These are phyloP conservation scores for Rhynchospora breviuscula DNA, from an alignment of 176 grass and related monocot genomes.

Conservation along the genomic window DNA sequence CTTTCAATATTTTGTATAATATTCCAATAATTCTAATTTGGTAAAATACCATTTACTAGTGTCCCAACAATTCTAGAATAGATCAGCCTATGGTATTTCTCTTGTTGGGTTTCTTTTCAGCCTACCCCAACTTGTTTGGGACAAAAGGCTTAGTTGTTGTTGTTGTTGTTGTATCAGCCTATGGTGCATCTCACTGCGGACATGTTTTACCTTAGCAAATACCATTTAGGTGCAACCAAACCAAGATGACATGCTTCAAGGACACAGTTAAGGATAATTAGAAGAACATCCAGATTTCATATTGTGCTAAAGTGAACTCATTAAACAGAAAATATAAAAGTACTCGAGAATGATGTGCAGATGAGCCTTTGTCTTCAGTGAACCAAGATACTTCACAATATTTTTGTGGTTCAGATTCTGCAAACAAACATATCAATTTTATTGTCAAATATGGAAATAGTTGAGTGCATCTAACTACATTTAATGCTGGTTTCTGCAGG, in stretches of 20 bases:
- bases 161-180: too few species aligned
- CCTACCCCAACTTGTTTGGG: too few species aligned
- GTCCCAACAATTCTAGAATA: neutral
- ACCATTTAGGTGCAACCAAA: neutral
- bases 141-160: too few species aligned
- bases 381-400: conserved; percentile 95
- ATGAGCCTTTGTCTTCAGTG: conserved; percentile 87
- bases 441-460: conserved; percentile 9
- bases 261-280: neutral
- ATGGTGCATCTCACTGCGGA: neutral
- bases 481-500: neutral
- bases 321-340: neutral
- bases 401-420: conserved; percentile 99
- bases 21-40: neutral
- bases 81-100: neutral
- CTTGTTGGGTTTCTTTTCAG: too few species aligned
- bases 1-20: neutral
- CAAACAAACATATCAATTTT: conserved; percentile 22
- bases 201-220: neutral
- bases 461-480: neutral
- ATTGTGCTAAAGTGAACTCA: conserved; percentile 4
- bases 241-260: neutral
- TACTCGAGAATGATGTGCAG: conserved; percentile 99
- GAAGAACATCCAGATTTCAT: neutral
- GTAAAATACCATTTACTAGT: neutral